These are phyloP conservation scores for Margaritispora aquatica DNA, from an alignment of 495 filamentous ascomycete genomes.

Conservation along the genomic window DNA sequence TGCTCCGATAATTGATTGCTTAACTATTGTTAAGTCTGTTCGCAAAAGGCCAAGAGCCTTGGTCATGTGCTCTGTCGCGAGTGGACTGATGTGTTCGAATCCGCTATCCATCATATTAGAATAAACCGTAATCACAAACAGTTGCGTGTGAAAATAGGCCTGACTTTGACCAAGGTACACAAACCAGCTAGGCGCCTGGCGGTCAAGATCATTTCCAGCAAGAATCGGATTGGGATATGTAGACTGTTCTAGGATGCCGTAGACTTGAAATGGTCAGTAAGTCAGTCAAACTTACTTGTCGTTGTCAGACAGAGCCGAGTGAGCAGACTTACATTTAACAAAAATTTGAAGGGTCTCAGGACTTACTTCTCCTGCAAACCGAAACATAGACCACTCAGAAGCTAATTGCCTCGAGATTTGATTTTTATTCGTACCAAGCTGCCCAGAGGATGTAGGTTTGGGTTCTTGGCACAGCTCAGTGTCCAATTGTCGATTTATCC, in stretches of 20 bases:
- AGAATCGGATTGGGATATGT: background rate
- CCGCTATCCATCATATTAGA: background rate
- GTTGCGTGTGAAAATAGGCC: background rate
- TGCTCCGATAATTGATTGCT: conserved; percentile 5
- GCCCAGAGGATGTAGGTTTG: background rate
- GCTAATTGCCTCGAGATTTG: background rate
- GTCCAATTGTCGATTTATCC: background rate
- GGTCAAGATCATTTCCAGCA: background rate
- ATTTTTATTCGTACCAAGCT: background rate
- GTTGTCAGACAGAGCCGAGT: background rate
- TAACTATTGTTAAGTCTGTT: background rate
- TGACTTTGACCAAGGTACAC: background rate
- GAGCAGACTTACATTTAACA: background rate
- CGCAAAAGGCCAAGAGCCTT: background rate
- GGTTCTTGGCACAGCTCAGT: background rate
- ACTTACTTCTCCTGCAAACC: background rate
- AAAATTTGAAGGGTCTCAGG: background rate
- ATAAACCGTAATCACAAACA: background rate
- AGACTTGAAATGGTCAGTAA: background rate
- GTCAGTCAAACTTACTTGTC: background rate
- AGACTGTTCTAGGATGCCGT: background rate
- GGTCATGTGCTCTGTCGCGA: background rate
- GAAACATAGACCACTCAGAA: background rate
- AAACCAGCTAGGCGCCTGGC: background rate
- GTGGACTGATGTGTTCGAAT: background rate